These are phyloP conservation scores for Clarireedia monteithiana DNA, from an alignment of 2,329 filamentous ascomycete genomes.

Conservation along the genomic window DNA sequence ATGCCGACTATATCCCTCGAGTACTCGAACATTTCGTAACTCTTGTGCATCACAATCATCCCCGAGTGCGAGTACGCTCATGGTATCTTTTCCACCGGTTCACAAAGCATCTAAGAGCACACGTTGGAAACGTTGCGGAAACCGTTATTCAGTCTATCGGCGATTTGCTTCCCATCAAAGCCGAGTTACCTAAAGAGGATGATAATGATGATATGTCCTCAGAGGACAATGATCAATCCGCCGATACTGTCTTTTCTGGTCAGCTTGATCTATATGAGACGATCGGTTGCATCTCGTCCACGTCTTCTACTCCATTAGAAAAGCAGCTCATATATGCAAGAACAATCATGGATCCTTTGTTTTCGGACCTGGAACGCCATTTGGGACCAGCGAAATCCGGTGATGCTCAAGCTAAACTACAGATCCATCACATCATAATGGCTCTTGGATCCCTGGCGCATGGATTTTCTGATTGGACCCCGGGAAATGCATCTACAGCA, in stretches of 20 bases:
- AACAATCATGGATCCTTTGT: slow-evolving; percentile 82
- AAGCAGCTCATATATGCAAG: slow-evolving; percentile 84
- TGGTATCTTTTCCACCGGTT: slow-evolving; percentile 97
- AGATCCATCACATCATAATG: slow-evolving; percentile 96
- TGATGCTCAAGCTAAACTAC: slow-evolving; percentile 73
- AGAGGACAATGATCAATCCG: slow-evolving; percentile 84
- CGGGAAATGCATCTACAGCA: slow-evolving; percentile 44
- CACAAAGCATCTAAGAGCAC: slow-evolving; percentile 75
- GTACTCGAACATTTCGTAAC: slow-evolving; percentile 88
- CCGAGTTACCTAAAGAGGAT: slow-evolving; percentile 72
- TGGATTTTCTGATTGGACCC: slow-evolving; percentile 85
- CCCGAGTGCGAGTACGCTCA: slow-evolving; percentile 80
- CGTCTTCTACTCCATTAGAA: slow-evolving; percentile 64
- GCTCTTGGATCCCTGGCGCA: slow-evolving; percentile 86
- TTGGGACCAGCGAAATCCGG: slow-evolving; percentile 68
- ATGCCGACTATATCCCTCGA: slow-evolving; percentile 71
- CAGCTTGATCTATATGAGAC: slow-evolving; percentile 94
- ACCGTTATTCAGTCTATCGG: slow-evolving; percentile 84
- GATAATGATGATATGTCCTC: slow-evolving; percentile 86
- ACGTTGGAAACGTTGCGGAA: slow-evolving; percentile 84
- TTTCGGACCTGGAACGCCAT: slow-evolving; percentile 79
- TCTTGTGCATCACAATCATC: slow-evolving; percentile 79
- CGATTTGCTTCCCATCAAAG: slow-evolving; percentile 83
- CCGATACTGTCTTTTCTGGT: slow-evolving; percentile 83
- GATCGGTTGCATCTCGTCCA: slow-evolving; percentile 85